These are phyloP conservation scores for Dictyostelium citrinum DNA, from an alignment of 78 protist genomes.

Conservation along the genomic window DNA sequence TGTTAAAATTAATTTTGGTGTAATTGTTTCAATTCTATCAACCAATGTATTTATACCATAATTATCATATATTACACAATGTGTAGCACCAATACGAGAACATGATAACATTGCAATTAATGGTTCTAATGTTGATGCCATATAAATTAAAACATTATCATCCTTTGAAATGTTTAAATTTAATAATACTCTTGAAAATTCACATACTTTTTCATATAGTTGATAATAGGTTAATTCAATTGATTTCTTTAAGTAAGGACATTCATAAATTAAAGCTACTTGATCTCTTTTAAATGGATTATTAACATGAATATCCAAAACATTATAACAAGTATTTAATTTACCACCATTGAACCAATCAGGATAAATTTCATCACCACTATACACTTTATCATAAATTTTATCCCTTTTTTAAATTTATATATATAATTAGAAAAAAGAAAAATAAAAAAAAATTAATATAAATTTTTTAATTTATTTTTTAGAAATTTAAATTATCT, in stretches of 20 bases:
- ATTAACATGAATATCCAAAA: constrained; percentile 63
- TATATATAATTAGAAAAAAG: too few relatives aligned
- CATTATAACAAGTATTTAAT: constrained; percentile 78
- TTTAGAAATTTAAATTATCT: too few relatives aligned
- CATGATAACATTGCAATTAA: constrained; percentile 92
- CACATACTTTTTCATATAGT: background rate
- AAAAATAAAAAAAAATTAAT: too few relatives aligned
- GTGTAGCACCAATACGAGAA: constrained; percentile 94
- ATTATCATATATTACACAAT: background rate
- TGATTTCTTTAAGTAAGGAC: background rate
- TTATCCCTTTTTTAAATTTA: background rate
- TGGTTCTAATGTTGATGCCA: constrained; percentile 86
- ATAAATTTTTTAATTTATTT: too few relatives aligned
- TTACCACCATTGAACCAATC: constrained; percentile 88
- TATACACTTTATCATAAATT: background rate
- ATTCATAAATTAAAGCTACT: constrained; percentile 21
- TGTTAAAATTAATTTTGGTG: background rate
- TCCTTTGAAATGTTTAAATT: constrained; percentile 81
- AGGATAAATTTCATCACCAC: background rate
- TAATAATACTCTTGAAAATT: constrained; percentile 44
- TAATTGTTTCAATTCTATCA: background rate
- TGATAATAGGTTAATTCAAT: background rate
- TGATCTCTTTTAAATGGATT: background rate
- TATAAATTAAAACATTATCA: constrained; percentile 89
- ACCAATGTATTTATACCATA: background rate